Evolutionary conservation across 345 rosid species (phyloP).

Genomic region (Melaleuca quinquenervia): DNA sequence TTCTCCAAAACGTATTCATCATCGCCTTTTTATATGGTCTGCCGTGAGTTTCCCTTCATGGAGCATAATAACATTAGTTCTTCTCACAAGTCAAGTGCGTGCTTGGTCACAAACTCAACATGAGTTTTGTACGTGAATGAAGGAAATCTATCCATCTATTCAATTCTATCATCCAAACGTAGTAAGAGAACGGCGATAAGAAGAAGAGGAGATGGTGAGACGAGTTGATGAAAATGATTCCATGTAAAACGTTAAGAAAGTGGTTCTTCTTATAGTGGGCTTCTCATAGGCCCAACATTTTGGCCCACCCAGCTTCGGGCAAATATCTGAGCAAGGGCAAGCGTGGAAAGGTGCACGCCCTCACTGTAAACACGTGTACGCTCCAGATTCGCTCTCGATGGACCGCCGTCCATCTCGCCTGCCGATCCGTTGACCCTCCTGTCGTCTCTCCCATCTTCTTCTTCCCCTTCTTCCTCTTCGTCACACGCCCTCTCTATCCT

Average conservation of each 20-base stretch:
- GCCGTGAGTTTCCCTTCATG: neutral
- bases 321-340: neutral
- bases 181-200: neutral
- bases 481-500: neutral
- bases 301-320: neutral
- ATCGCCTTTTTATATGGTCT: neutral
- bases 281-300: neutral
- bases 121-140: neutral
- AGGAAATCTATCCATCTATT: neutral
- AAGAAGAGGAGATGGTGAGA: too few species aligned
- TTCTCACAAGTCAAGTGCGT: fast-evolving
- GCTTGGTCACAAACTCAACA: neutral
- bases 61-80: neutral
- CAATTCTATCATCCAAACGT: neutral
- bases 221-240: neutral
- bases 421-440: neutral
- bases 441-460: neutral
- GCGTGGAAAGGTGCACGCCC: neutral
- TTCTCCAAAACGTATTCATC: neutral
- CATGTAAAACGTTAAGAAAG: neutral
- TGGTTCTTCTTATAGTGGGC: neutral
- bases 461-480: neutral
- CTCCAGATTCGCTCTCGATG: neutral
- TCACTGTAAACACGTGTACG: neutral
- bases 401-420: neutral